These are phyloP conservation scores for Fusarium sublunatum DNA, from an alignment of 2,329 filamentous ascomycete species.

Conservation along the genomic window DNA sequence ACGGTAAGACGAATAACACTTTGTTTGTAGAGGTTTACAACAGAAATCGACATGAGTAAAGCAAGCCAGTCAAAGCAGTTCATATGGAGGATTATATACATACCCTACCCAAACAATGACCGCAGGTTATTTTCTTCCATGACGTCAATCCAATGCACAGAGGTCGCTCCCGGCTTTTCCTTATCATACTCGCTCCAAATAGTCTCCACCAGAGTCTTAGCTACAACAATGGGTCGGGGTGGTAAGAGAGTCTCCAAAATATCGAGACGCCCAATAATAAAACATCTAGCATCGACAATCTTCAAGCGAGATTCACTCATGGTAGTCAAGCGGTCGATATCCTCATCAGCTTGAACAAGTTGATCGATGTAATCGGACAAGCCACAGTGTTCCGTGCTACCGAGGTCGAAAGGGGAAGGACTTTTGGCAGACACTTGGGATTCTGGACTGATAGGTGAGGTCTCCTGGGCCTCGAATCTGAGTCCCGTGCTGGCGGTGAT, in stretches of 20 bases:
- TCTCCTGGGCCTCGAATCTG: constrained; percentile 21
- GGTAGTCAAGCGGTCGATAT: constrained; percentile 12
- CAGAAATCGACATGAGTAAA: too few species aligned
- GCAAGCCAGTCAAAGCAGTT: too few species aligned
- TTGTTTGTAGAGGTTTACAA: too few species aligned
- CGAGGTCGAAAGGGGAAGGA: background rate
- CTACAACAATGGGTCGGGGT: constrained; percentile 27
- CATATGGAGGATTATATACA: background rate
- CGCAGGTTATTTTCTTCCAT: constrained; percentile 41
- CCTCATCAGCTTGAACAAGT: constrained; percentile 27
- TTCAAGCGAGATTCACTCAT: constrained; percentile 14
- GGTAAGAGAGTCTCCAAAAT: constrained; percentile 26
- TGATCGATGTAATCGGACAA: constrained; percentile 30
- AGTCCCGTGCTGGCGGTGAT: constrained; percentile 51
- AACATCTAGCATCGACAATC: constrained; percentile 26
- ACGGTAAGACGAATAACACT: too few species aligned
- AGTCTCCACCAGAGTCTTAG: constrained; percentile 25
- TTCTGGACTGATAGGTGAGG: background rate
- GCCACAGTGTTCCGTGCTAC: constrained; percentile 21
- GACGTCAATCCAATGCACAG: constrained; percentile 40
- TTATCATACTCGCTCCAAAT: constrained; percentile 41
- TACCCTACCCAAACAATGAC: constrained; percentile 35
- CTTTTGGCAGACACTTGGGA: background rate
- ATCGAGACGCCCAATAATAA: constrained; percentile 14
- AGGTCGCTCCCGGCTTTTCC: background rate